Base-by-base conservation (phyloP, 805 yeast species). In the Scheffersomyces ergatensis region DNA sequence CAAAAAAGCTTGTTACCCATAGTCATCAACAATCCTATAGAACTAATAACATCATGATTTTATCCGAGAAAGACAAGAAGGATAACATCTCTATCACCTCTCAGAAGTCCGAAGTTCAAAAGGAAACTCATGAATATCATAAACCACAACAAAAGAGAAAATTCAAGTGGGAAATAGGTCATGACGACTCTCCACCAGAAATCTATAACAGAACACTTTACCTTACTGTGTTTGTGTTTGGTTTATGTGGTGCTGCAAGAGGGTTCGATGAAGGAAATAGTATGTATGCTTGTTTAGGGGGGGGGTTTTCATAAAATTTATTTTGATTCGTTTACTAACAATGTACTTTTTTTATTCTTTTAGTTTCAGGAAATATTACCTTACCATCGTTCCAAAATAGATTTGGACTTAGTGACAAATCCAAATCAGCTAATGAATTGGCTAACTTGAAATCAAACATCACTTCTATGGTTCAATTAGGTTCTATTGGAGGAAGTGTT, bases 381-480 rank as follows among this genome's bases (percentile, higher is more conserved):
- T 77, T 71, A 46, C 48, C 51, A 2, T 58, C 74, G 0, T 78
- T 78, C 53, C 54, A 49, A n/a, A 34, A 48, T 3, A 55, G 55
- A 36, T 76, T 76, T 46, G 77, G 77, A 0, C 58, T 78, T 19
- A 46, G 55, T 12, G 76, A 74, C 47, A 45, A 55, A 5, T 45
- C 52, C 21, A 66, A 66, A 45, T 38, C 74, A 1, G 55, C 46
- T 2, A 31, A 51, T 2, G 48, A 64, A 11, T 32, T 70, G 6
- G 80, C 79, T 3, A 62, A 71, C 45, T 51, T 72, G 43, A 67
- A 67, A 45, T 73, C 80, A 11, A 77, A 75, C 49, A 76, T 78
- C 51, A 67, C 77, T 3, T 62, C 80, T 13, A 78, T 78, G 82
- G 82, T 77, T 9, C 79, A 74, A 49, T 51, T 78, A 18, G 80